Percentiles rank a stretch among this genome's conserved stretches.
These are phyloP conservation scores for Ogataea kodamae DNA, from an alignment of 805 yeast genomes.

Conservation along the genomic window DNA sequence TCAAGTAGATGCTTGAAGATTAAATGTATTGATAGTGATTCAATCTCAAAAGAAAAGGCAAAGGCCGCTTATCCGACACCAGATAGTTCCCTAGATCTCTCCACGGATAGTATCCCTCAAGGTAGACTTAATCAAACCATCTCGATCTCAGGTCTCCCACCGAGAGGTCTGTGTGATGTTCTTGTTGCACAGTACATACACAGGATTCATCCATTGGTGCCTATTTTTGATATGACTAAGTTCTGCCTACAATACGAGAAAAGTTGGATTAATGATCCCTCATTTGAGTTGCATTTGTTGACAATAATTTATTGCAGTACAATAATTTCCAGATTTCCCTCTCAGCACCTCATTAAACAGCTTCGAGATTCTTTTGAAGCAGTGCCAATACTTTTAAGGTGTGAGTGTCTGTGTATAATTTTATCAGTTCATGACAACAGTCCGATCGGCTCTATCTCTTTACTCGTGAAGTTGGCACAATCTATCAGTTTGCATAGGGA, in stretches of 20 bases:
- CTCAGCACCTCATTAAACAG: slow-evolving; percentile 1
- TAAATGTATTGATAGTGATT: too few relatives aligned
- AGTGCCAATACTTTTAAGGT: slow-evolving; percentile 1
- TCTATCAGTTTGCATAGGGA: slow-evolving; percentile 54
- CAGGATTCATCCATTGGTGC: slow-evolving; percentile 4
- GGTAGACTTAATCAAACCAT: not conserved
- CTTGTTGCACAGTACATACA: slow-evolving; percentile 1
- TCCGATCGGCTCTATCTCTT: slow-evolving; percentile 50
- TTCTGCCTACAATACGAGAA: slow-evolving; percentile 1
- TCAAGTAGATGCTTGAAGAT: too few relatives aligned
- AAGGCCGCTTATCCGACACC: slow-evolving; percentile 8
- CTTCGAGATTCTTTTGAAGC: not conserved
- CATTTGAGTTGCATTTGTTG: slow-evolving; percentile 1
- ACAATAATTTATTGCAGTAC: slow-evolving; percentile 3
- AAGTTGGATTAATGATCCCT: slow-evolving; percentile 1
- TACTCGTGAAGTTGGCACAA: slow-evolving; percentile 53
- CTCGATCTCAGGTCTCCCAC: not conserved
- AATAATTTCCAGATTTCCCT: slow-evolving; percentile 1
- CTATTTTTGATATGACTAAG: not conserved
- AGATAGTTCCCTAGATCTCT: slow-evolving; percentile 4
- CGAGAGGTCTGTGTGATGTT: slow-evolving; percentile 1
- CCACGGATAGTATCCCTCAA: not conserved
- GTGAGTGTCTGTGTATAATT: slow-evolving; percentile 1
- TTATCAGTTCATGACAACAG: slow-evolving; percentile 16
- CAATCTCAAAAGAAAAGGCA: too few relatives aligned